phyloP scores from a whole-genome alignment of 345 rosid genomes.

The Noccaea caerulescens region DNA sequence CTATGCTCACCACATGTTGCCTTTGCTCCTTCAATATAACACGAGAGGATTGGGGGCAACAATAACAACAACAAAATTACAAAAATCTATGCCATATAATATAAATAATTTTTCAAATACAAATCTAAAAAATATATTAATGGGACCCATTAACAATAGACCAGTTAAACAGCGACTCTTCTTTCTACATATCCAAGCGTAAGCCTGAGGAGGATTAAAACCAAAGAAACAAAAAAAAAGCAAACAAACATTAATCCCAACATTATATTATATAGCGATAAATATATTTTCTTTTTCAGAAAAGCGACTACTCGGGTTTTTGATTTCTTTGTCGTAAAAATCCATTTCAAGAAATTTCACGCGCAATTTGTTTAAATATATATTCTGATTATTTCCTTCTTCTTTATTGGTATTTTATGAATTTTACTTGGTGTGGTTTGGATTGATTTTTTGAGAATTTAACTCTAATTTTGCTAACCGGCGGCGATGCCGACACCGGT shows the following conservation, averaged over 20 bases:
- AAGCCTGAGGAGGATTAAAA: slow-evolving; percentile 34
- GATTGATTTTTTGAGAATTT: slow-evolving; percentile 14
- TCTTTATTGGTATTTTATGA: neutral
- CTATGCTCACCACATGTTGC: slow-evolving; percentile 52
- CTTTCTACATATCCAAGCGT: slow-evolving; percentile 41
- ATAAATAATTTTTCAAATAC: neutral
- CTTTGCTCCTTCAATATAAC: slow-evolving; percentile 44
- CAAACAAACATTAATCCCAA: neutral
- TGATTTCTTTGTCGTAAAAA: slow-evolving; percentile 29
- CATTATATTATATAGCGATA: neutral
- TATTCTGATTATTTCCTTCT: neutral
- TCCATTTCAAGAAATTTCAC: slow-evolving; percentile 36
- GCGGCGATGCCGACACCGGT: slow-evolving; percentile 77
- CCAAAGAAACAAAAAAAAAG: slow-evolving; percentile 6
- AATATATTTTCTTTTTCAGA: slow-evolving; percentile 18
- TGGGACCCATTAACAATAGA: slow-evolving; percentile 34
- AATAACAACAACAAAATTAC: slow-evolving; percentile 13
- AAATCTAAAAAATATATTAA: slow-evolving; percentile 44
- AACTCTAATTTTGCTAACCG: neutral
- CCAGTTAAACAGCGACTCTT: slow-evolving; percentile 43
- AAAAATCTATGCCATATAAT: neutral
- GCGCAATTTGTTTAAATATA: slow-evolving; percentile 9
- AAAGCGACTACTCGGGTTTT: slow-evolving; percentile 35
- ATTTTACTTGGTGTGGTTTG: slow-evolving; percentile 27
- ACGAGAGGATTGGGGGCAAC: slow-evolving; percentile 33